Conservation (phyloP, 1,284 basidiomycete species). For the Cryptococcus sp. region DNA sequence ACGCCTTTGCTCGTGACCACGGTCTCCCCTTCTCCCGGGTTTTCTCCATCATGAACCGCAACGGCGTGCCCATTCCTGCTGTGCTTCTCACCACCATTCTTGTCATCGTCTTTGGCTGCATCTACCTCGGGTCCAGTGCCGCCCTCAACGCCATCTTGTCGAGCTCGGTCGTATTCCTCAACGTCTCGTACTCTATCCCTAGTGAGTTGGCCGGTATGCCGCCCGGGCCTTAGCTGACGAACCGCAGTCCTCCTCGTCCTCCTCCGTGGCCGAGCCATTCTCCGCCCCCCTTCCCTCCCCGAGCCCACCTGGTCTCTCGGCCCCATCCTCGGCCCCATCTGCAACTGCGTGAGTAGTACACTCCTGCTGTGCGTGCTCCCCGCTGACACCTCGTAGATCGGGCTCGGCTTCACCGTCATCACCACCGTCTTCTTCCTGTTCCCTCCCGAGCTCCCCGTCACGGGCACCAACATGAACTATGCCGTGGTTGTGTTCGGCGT, state of each 20-base stretch:
- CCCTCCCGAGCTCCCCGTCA: conserved; percentile 51
- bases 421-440: conserved; percentile 55
- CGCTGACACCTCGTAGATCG: conserved; percentile 19
- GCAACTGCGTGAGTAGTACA: conserved; percentile 44
- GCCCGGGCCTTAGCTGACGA: not conserved
- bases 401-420: conserved; percentile 48
- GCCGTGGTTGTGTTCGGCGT: conserved; percentile 44
- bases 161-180: conserved; percentile 51
- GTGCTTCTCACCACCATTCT: conserved; percentile 59
- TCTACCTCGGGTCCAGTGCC: conserved; percentile 58
- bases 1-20: conserved; percentile 66
- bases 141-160: conserved; percentile 54
- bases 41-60: conserved; percentile 56
- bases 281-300: conserved; percentile 39
- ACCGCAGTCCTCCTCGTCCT: conserved; percentile 44
- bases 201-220: conserved; percentile 18
- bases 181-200: conserved; percentile 51
- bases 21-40: conserved; percentile 60
- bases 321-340: conserved; percentile 36
- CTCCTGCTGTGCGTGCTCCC: not conserved
- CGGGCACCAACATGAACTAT: conserved; percentile 52
- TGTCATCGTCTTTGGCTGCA: conserved; percentile 52
- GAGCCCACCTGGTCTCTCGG: conserved; percentile 40
- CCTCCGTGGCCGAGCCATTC: conserved; percentile 46
- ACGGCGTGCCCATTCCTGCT: conserved; percentile 58